Evolutionary conservation across 768 basidiomycete genomes (phyloP).

Genomic region (Leccinellum rugosiceps): DNA sequence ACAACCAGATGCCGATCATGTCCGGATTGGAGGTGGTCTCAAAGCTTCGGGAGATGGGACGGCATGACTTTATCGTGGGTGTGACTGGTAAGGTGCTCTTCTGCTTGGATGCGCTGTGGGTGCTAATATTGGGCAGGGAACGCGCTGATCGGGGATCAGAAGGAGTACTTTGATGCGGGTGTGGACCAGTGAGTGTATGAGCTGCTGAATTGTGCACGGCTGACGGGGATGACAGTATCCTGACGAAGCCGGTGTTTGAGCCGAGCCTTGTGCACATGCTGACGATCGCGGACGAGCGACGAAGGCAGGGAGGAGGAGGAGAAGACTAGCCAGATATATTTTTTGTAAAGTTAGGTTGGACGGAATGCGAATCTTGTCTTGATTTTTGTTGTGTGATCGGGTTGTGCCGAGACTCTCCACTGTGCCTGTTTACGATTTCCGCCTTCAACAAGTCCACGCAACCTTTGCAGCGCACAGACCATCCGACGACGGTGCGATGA

Average conservation of each 20-base stretch:
- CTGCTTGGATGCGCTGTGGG: neutral
- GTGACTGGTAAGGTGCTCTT: slow-evolving; percentile 53
- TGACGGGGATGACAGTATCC: slow-evolving; percentile 44
- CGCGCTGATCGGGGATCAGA: slow-evolving; percentile 58
- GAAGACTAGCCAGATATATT: neutral
- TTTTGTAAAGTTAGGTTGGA: neutral
- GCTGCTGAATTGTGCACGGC: neutral
- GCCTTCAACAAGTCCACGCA: slow-evolving; percentile 20
- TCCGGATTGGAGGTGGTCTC: slow-evolving; percentile 68
- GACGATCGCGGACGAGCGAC: slow-evolving; percentile 40
- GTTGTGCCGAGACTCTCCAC: slow-evolving; percentile 31
- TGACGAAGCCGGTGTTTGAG: slow-evolving; percentile 79
- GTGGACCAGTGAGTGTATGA: slow-evolving; percentile 58
- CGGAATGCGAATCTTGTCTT: slow-evolving; percentile 9
- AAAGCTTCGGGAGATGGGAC: slow-evolving; percentile 60
- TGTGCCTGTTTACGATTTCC: slow-evolving; percentile 30
- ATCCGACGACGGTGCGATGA: slow-evolving; percentile 17
- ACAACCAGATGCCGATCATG: slow-evolving; percentile 84
- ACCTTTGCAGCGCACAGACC: slow-evolving; percentile 31
- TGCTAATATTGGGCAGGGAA: slow-evolving; percentile 41
- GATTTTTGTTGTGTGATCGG: slow-evolving; percentile 33
- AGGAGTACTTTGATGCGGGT: slow-evolving; percentile 72
- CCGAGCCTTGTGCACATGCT: slow-evolving; percentile 44
- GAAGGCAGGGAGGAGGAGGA: slow-evolving; percentile 11
- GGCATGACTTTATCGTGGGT: slow-evolving; percentile 78